These are phyloP conservation scores for Angomonas ambiguus DNA, from an alignment of 208 protist species.

Conservation along the genomic window DNA sequence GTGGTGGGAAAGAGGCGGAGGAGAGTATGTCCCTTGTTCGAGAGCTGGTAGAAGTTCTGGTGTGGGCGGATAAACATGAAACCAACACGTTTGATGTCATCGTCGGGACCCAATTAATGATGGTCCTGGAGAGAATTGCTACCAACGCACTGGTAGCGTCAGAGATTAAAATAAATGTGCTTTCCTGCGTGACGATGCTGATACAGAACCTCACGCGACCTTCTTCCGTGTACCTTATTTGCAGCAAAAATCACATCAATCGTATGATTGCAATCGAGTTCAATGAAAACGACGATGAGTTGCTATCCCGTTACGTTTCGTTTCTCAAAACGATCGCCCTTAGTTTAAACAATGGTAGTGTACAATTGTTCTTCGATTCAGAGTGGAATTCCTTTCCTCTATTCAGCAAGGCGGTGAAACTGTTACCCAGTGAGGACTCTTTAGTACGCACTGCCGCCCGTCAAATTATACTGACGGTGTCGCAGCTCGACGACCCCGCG, in stretches of 20 bases:
- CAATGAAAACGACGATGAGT: constrained; percentile 76
- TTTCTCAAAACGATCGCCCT: constrained; percentile 84
- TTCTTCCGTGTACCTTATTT: constrained; percentile 69
- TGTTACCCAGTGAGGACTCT: constrained; percentile 43
- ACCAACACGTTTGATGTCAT: constrained; percentile 62
- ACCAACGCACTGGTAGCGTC: constrained; percentile 49
- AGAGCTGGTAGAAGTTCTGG: constrained; percentile 65
- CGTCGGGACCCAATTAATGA: constrained; percentile 62
- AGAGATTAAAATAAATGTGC: constrained; percentile 51
- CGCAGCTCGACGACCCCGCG: constrained; percentile 48
- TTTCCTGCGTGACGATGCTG: constrained; percentile 72
- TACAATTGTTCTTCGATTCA: constrained; percentile 82
- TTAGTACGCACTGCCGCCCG: constrained; percentile 79
- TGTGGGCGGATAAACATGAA: constrained; percentile 79
- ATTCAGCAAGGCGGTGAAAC: constrained; percentile 55
- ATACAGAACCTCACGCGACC: constrained; percentile 68
- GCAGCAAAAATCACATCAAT: constrained; percentile 88
- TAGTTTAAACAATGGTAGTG: constrained; percentile 63
- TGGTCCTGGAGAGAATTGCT: constrained; percentile 58
- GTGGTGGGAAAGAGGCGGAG: constrained; percentile 6
- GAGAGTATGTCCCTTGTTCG: constrained; percentile 27
- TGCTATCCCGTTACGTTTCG: constrained; percentile 73
- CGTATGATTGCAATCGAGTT: constrained; percentile 73
- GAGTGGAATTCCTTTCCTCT: constrained; percentile 59
- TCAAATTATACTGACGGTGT: constrained; percentile 73